Conservation (phyloP, 2,329 filamentous ascomycete genomes). For the Colletotrichum godetiae region DNA sequence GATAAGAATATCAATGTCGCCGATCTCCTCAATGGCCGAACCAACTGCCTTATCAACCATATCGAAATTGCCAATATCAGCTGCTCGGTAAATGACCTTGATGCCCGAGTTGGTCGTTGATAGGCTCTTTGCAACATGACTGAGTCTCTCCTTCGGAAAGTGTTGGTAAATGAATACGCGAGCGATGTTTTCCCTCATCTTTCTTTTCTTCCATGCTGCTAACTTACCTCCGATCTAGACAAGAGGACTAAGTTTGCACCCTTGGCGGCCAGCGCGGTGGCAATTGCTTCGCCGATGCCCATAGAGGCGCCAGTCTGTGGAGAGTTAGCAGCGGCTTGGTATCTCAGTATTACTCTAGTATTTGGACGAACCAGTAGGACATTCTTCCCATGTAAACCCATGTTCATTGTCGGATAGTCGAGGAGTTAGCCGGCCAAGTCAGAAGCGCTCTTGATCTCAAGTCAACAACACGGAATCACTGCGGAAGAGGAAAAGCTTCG, state of each 20-base stretch:
- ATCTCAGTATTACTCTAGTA: too few species aligned
- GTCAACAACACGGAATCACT: too few species aligned
- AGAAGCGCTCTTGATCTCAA: too few species aligned
- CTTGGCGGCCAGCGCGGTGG: conserved; percentile 48
- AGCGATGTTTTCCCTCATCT: too few species aligned
- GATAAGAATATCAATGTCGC: conserved; percentile 55
- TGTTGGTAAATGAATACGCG: background rate
- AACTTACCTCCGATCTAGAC: conserved; percentile 47
- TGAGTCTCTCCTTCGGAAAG: conserved; percentile 36
- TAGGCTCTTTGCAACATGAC: conserved; percentile 37
- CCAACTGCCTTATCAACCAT: conserved; percentile 45
- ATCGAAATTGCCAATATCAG: conserved; percentile 47
- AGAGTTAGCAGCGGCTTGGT: too few species aligned
- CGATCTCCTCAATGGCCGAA: conserved; percentile 45
- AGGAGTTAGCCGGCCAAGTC: too few species aligned
- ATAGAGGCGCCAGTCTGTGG: conserved; percentile 53
- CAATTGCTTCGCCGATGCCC: conserved; percentile 59
- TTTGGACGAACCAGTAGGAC: background rate
- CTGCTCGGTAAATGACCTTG: conserved; percentile 30
- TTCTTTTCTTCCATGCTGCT: too few species aligned
- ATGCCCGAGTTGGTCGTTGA: conserved; percentile 25
- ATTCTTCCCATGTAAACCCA: conserved; percentile 9
- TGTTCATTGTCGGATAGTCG: background rate
- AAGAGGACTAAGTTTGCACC: conserved; percentile 55
- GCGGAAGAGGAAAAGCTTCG: too few species aligned